phyloP scores from a whole-genome alignment of 129 eudicot genomes.

The Flaveria bidentis region DNA sequence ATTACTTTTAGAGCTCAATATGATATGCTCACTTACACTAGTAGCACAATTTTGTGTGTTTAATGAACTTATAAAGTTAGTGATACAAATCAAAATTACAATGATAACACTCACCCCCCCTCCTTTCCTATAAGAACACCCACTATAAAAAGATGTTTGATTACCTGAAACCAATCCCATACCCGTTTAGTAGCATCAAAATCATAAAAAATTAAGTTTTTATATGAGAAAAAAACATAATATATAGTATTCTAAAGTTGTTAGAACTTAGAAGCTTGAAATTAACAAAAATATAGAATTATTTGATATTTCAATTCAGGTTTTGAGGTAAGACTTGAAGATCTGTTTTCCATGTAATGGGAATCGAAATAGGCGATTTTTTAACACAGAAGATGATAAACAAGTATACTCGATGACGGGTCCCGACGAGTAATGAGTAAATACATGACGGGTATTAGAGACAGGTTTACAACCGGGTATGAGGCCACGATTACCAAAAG shows the following conservation, averaged over 20 bases:
- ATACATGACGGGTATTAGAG: no score
- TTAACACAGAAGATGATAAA: no score
- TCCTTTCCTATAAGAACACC: no score
- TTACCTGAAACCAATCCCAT: not conserved
- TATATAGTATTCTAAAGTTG: not conserved
- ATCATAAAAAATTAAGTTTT: not conserved
- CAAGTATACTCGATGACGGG: no score
- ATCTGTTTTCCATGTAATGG: not conserved
- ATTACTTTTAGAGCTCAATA: not conserved
- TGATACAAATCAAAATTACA: no score
- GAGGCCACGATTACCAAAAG: no score
- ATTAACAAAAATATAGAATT: not conserved
- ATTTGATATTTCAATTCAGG: not conserved
- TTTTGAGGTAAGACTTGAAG: not conserved
- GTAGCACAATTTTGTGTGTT: not conserved
- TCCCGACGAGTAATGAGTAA: not conserved
- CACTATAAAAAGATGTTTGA: not conserved
- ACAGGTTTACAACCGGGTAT: no score
- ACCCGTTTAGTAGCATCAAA: not conserved
- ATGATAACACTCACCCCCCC: no score
- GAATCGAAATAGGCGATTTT: no score
- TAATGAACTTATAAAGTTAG: slow-evolving; percentile 1
- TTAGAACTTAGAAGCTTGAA: not conserved
- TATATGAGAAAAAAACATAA: not conserved
- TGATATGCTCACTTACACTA: not conserved